phyloP scores from a whole-genome alignment of 495 filamentous ascomycete genomes.

The Neurospora sp. region DNA sequence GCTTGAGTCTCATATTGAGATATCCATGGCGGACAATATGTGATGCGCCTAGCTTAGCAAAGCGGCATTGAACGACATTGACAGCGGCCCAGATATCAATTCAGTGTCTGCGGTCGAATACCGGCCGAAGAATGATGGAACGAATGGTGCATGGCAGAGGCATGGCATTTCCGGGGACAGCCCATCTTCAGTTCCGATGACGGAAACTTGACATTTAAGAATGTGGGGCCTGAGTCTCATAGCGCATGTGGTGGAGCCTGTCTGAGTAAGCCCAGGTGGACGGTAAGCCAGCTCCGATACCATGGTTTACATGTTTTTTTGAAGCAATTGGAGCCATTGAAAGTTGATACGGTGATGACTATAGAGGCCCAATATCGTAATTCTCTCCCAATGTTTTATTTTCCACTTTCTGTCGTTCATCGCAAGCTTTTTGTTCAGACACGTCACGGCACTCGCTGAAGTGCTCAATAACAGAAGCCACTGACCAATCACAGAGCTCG shows the following conservation, averaged over 20 bases:
- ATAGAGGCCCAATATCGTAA: not conserved
- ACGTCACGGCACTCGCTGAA: not conserved
- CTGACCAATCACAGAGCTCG: conserved; percentile 20
- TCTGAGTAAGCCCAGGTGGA: not conserved
- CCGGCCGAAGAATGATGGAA: not conserved
- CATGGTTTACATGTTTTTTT: not conserved
- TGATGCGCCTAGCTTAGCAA: not conserved
- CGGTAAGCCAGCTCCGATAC: not conserved
- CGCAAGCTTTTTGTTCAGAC: not conserved
- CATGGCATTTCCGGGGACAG: not conserved
- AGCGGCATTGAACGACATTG: not conserved
- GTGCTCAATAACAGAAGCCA: not conserved
- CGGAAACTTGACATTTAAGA: conserved; percentile 2
- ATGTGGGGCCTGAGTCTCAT: not conserved
- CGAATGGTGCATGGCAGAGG: not conserved
- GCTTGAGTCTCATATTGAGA: not conserved
- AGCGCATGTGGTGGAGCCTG: not conserved
- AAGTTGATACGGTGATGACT: not conserved
- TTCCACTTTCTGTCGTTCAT: not conserved
- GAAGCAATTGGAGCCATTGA: not conserved
- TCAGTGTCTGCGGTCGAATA: not conserved
- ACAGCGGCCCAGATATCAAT: not conserved
- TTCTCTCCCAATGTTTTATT: not conserved
- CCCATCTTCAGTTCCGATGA: conserved; percentile 5
- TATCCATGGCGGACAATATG: not conserved